Base-by-base conservation (phyloP, 2,329 filamentous ascomycete genomes). In the Neopestalotiopsis clavispora region DNA sequence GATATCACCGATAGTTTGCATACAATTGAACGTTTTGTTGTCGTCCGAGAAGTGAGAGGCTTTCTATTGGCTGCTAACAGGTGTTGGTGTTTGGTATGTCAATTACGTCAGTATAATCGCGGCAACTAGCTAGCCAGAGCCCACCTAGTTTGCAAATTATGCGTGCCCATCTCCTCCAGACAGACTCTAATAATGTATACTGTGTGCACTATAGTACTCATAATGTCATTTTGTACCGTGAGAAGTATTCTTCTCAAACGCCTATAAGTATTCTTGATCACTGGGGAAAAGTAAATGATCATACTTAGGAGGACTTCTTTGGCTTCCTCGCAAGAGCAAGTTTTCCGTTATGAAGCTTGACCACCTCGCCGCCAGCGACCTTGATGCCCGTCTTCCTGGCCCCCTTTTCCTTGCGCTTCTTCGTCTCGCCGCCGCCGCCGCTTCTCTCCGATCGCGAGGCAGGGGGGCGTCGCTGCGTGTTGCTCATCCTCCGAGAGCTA, bases 261-360 rank as follows among this genome's bases (percentile, higher is more conserved):
- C 23, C 23, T 28, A 28, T 28, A 28, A 28, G 23, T 28, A 28
- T 28, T 28, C 23, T 28, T 28, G 23, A 28, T 28, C 23, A 28
- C 23, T 4, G 23, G 23, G 1, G 1, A 28, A 38, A 38, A 38
- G 6, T 10, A 38, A 7, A 5, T 10, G 12, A 5, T 30, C 17
- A 28, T 32, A 4, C n/a, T 4, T 30, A 30, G 57, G 30, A 59
- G 20, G 17, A 23, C 57, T 34, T 30, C 57, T 52, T 52, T 1
- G 57, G 57, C 30, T 59, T 59, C 57, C 57, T 7, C 9, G n/a
- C 57, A n/a, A 59, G 57, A 3, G 57, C 57, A n/a, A 59, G 57
- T 28, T 34, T 23, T 14, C 28, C 57, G 3, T 59, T 34, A 4
- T 7, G 13, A 14, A 14, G 23, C 20, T 23, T 59, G 20, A 59